Conservation (phyloP, 805 yeast genomes). For the Danielia reshetovae region DNA sequence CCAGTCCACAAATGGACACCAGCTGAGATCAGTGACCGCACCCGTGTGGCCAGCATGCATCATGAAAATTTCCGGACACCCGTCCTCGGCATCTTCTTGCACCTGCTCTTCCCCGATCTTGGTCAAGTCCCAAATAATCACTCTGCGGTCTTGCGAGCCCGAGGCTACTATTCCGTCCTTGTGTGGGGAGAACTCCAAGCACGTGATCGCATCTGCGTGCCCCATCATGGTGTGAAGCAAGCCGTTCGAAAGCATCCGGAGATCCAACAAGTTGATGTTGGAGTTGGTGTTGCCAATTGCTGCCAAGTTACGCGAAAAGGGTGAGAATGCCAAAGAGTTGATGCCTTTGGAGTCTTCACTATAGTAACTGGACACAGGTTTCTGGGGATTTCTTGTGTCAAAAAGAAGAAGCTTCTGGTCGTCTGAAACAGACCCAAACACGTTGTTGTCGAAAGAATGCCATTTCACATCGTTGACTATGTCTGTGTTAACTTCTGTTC, state of each 20-base stretch:
- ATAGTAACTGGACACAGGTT: constrained; percentile 24
- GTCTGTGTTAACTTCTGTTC: constrained; percentile 39
- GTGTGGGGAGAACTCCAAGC: constrained; percentile 74
- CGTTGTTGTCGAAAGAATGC: constrained; percentile 48
- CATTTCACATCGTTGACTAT: constrained; percentile 77
- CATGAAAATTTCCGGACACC: constrained; percentile 83
- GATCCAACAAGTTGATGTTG: constrained; percentile 61
- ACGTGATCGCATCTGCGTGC: constrained; percentile 68
- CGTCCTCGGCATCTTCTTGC: constrained; percentile 88
- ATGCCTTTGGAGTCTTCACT: constrained; percentile 38
- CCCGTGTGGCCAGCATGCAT: constrained; percentile 92
- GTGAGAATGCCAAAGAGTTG: constrained; percentile 65
- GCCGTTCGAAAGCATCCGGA: constrained; percentile 41
- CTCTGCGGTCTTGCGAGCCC: constrained; percentile 72
- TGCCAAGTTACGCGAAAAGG: constrained; percentile 52
- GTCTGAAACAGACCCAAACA: constrained; percentile 73
- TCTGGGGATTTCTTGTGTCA: constrained; percentile 44
- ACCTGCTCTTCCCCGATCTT: constrained; percentile 81
- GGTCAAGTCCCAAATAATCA: constrained; percentile 75
- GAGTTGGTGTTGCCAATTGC: constrained; percentile 72
- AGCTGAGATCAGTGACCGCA: constrained; percentile 65
- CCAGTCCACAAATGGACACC: constrained; percentile 75
- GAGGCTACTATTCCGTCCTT: constrained; percentile 75
- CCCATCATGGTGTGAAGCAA: constrained; percentile 74
- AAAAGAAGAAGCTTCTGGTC: constrained; percentile 53